Evolutionary conservation across 176 grass and related monocot species (phyloP).

Genomic region (Pharus latifolius): DNA sequence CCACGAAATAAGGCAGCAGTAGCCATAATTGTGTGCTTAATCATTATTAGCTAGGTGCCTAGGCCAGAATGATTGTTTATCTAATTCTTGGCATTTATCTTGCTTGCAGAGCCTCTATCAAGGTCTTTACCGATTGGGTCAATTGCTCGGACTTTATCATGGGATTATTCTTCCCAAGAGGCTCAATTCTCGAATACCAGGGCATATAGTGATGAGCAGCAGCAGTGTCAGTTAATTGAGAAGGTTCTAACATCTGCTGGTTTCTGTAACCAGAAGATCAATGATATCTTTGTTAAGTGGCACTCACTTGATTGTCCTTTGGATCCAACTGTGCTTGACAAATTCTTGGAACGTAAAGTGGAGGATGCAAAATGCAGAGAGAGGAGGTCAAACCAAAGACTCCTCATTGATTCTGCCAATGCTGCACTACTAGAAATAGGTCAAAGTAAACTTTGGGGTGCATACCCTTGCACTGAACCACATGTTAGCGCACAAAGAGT

Average conservation of each 20-base stretch:
- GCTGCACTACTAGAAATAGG: slow-evolving; percentile 57
- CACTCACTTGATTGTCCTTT: slow-evolving; percentile 60
- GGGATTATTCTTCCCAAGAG: slow-evolving; percentile 48
- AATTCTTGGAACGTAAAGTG: slow-evolving; percentile 56
- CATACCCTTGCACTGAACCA: slow-evolving; percentile 38
- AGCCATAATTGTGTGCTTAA: slow-evolving; percentile 7
- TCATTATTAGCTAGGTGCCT: slow-evolving; percentile 10
- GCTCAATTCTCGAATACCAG: slow-evolving; percentile 7
- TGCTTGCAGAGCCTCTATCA: slow-evolving; percentile 46
- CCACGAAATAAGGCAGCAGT: slow-evolving; percentile 2
- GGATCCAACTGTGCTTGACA: slow-evolving; percentile 43
- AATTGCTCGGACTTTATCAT: slow-evolving; percentile 70
- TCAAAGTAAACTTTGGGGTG: slow-evolving; percentile 30
- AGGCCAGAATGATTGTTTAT: background rate
- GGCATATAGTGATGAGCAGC: slow-evolving; percentile 35
- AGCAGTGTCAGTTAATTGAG: slow-evolving; percentile 45
- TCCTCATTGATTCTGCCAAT: slow-evolving; percentile 83
- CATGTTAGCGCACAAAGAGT: background rate
- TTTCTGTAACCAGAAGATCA: slow-evolving; percentile 15
- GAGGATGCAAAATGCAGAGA: slow-evolving; percentile 61
- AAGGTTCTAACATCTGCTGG: slow-evolving; percentile 50
- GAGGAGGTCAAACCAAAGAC: slow-evolving; percentile 64
- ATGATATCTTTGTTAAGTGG: slow-evolving; percentile 46
- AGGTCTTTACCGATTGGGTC: slow-evolving; percentile 76
- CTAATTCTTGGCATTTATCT: background rate